Evolutionary conservation across 257 asterid species (phyloP).

Genomic region (Primulina tabacum): DNA sequence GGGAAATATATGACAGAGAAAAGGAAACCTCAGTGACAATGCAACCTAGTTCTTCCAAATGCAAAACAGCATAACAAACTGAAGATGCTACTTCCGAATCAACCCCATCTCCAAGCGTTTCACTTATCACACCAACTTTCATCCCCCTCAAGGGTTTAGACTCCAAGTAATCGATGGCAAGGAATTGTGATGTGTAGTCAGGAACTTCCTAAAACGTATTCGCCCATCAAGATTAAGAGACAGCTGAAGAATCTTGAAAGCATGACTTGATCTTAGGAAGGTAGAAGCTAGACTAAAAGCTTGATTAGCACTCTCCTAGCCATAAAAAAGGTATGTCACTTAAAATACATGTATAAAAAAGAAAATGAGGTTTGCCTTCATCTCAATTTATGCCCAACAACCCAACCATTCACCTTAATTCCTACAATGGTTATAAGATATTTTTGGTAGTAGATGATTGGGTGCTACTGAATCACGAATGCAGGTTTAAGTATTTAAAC

Average conservation of each 20-base stretch:
- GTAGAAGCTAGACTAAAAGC: slow-evolving; percentile 12
- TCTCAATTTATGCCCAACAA: neutral
- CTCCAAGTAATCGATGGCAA: slow-evolving; percentile 46
- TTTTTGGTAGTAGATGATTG: slow-evolving; percentile 1
- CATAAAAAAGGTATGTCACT: slow-evolving; percentile 4
- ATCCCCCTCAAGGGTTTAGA: slow-evolving; percentile 85
- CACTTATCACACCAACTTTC: slow-evolving; percentile 81
- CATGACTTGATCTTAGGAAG: slow-evolving; percentile 1
- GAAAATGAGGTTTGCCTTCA: slow-evolving; percentile 9
- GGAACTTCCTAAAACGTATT: slow-evolving; percentile 72
- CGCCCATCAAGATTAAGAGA: slow-evolving; percentile 21
- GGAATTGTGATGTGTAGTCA: slow-evolving; percentile 59
- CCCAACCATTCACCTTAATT: neutral
- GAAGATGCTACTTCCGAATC: slow-evolving; percentile 73
- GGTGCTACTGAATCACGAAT: neutral
- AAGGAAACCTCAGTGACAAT: slow-evolving; percentile 61
- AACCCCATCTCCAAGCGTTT: slow-evolving; percentile 87
- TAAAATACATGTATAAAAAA: slow-evolving; percentile 1
- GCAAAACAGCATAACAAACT: slow-evolving; percentile 64
- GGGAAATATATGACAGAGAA: neutral
- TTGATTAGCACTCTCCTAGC: neutral
- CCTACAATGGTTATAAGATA: neutral
- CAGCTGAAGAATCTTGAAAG: neutral
- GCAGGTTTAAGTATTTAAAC: slow-evolving; percentile 15
- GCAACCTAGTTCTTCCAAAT: slow-evolving; percentile 89